These are phyloP conservation scores for Cladosporium sp. DNA, from an alignment of 2,329 filamentous ascomycete species.

Conservation along the genomic window DNA sequence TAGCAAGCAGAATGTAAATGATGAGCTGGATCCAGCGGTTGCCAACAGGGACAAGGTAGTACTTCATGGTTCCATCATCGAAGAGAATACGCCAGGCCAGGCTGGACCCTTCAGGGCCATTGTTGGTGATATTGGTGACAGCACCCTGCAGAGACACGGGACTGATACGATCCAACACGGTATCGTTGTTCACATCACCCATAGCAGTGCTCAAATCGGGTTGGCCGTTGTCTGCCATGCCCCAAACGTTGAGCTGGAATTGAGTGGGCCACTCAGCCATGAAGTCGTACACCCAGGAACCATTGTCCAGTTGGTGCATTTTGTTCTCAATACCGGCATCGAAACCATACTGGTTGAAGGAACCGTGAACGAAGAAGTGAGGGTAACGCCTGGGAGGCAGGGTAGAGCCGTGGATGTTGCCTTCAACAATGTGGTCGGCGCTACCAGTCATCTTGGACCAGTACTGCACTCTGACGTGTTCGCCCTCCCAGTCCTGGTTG, in stretches of 20 bases:
- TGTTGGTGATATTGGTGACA: conserved; percentile 60
- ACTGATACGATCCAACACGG: conserved; percentile 61
- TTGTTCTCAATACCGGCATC: conserved; percentile 59
- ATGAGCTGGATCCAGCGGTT: conserved; percentile 55
- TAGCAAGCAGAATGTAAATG: conserved; percentile 55
- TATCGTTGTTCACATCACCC: conserved; percentile 63
- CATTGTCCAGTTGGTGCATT: conserved; percentile 50
- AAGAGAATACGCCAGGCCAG: conserved; percentile 58
- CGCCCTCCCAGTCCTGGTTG: conserved; percentile 60
- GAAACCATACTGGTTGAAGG: conserved; percentile 65
- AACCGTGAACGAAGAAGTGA: conserved; percentile 63
- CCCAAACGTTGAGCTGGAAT: conserved; percentile 67
- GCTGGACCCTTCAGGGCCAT: conserved; percentile 54
- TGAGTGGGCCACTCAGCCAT: conserved; percentile 64
- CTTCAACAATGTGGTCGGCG: conserved; percentile 61
- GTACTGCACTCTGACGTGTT: conserved; percentile 65
- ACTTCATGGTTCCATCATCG: conserved; percentile 56
- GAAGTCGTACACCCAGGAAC: conserved; percentile 61
- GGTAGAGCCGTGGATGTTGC: conserved; percentile 50
- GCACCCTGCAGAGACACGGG: conserved; percentile 58
- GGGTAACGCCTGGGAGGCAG: conserved; percentile 54
- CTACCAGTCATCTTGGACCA: conserved; percentile 61
- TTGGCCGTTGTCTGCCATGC: conserved; percentile 62
- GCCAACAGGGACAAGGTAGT: conserved; percentile 55
- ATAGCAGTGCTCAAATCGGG: conserved; percentile 61